Evolutionary conservation across 352 stramenopile species (phyloP).

Genomic region (Phytophthora sp.): DNA sequence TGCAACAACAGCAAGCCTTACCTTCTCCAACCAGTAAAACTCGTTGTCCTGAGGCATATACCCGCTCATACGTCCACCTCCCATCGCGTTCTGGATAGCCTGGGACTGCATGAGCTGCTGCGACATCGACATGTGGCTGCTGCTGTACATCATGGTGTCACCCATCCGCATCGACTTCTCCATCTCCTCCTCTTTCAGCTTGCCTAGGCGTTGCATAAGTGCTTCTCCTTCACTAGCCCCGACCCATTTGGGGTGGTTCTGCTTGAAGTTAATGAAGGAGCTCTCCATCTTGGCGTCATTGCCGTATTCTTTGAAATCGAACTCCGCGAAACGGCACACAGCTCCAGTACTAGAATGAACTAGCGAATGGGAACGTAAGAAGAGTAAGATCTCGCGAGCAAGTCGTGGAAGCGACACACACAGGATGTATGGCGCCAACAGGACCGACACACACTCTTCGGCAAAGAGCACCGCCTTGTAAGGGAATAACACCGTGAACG

Average conservation of each 20-base stretch:
- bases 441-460: constrained; percentile 92
- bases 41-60: constrained; percentile 81
- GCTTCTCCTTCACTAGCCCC: constrained; percentile 75
- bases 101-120: constrained; percentile 89
- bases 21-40: constrained; percentile 92
- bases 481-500: constrained; percentile 92
- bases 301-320: constrained; percentile 96
- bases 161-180: constrained; percentile 87
- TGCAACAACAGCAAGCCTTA: constrained; percentile 22
- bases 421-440: constrained; percentile 97
- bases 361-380: constrained; percentile 93
- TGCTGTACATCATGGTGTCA: constrained; percentile 83
- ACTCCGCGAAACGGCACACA: constrained; percentile 95
- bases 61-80: constrained; percentile 46
- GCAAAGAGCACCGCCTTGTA: constrained; percentile 95
- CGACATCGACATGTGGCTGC: constrained; percentile 79
- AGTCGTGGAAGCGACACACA: constrained; percentile 93
- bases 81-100: constrained; percentile 81
- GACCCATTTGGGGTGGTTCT: constrained; percentile 89
- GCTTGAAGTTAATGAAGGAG: constrained; percentile 97
- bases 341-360: constrained; percentile 93
- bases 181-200: constrained; percentile 85
- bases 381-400: constrained; percentile 92
- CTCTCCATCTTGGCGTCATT: constrained; percentile 97
- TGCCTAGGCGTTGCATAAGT: constrained; percentile 69